phyloP scores from a whole-genome alignment of 805 yeast genomes.

The Pichia scutulata region DNA sequence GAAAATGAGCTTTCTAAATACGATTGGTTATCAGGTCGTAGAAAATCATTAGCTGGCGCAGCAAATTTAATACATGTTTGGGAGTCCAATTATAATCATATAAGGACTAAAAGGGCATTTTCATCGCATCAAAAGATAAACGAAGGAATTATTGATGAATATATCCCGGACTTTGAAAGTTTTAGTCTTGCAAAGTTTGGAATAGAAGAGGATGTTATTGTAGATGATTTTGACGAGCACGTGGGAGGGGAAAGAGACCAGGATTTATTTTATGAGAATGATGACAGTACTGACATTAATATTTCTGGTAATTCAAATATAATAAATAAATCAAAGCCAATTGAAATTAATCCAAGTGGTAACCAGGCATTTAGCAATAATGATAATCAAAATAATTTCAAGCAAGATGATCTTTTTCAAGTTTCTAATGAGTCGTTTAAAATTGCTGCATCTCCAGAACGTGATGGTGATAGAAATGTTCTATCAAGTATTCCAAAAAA shows the following conservation, averaged over 20 bases:
- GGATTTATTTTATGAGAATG: not conserved
- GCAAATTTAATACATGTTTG: not conserved
- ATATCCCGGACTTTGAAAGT: slow-evolving; percentile 51
- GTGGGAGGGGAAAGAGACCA: not conserved
- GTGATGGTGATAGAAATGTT: slow-evolving; percentile 34
- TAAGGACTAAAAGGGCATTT: not conserved
- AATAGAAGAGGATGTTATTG: slow-evolving; percentile 9
- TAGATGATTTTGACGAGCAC: slow-evolving; percentile 7
- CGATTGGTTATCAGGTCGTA: slow-evolving; percentile 31
- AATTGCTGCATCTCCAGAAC: slow-evolving; percentile 26
- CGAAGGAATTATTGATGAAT: slow-evolving; percentile 64
- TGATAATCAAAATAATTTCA: not conserved
- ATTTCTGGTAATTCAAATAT: not conserved
- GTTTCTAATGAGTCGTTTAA: slow-evolving; percentile 17
- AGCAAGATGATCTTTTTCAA: slow-evolving; percentile 5
- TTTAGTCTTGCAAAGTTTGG: slow-evolving; percentile 28
- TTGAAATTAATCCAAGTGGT: slow-evolving; percentile 15
- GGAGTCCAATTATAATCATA: not conserved
- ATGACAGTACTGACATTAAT: not conserved
- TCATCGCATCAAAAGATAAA: not conserved
- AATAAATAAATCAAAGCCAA: slow-evolving; percentile 22
- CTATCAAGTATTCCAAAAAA: slow-evolving; percentile 40
- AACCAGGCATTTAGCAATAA: not conserved
- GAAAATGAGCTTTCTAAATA: slow-evolving; percentile 59
- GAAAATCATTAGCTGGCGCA: slow-evolving; percentile 6